A percentile compares a stretch with the other conserved stretches of the same genome.
Evolutionary conservation across 805 yeast species (phyloP).

Genomic region (Saccharomycopsis olivae): DNA sequence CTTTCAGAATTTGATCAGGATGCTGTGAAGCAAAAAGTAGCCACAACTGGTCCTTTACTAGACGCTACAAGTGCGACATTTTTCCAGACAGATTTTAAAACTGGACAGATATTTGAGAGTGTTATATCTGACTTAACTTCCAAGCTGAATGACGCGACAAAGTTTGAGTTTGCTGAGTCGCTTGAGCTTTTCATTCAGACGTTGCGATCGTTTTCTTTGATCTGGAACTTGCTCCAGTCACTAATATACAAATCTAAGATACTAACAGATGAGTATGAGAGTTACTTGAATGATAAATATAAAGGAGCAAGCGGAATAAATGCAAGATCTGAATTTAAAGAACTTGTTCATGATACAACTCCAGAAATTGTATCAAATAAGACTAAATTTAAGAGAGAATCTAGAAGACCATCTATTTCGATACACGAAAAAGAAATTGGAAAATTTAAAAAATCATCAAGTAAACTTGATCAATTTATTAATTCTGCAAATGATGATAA

Average conservation of each 20-base stretch:
- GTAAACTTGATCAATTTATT: background rate
- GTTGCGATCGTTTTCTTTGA: conserved; percentile 12
- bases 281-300: background rate
- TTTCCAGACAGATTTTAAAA: conserved; percentile 3
- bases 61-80: conserved; percentile 2
- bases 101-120: background rate
- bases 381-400: background rate
- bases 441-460: no score
- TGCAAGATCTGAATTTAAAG: background rate
- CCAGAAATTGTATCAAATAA: background rate
- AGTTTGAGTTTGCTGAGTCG: background rate
- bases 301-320: background rate
- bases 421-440: background rate
- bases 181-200: conserved; percentile 2
- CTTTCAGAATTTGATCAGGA: no score
- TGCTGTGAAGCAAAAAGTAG: background rate
- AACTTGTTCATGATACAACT: conserved; percentile 9
- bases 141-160: background rate
- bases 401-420: background rate
- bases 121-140: background rate
- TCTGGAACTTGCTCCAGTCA: conserved; percentile 13
- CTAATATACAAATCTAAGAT: conserved; percentile 1
- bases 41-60: conserved; percentile 3
- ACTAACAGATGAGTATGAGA: background rate
- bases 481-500: background rate